A percentile compares a stretch with the other conserved stretches of the same genome.
phyloP scores from a whole-genome alignment of 1,139 yeast genomes.

The Geotrichum candidum region DNA sequence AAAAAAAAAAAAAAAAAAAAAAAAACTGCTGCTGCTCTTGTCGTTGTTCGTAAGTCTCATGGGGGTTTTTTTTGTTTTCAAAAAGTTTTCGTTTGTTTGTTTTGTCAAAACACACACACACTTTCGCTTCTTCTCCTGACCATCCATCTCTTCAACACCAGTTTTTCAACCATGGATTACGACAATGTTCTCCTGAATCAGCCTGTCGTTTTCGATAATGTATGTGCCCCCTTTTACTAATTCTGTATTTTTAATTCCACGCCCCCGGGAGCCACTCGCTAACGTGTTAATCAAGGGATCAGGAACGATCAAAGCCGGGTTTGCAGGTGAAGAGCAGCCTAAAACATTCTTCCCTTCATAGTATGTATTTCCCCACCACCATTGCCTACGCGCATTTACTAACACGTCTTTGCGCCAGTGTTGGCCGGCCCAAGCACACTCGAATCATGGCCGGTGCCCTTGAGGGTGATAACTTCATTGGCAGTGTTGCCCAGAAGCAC shows the following conservation, averaged over 20 bases:
- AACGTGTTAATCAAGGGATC: constrained; percentile 50
- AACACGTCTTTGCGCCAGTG: constrained; percentile 38
- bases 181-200: constrained; percentile 52
- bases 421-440: constrained; percentile 80
- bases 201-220: constrained; percentile 84
- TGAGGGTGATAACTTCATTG: constrained; percentile 60
- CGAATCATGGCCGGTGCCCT: constrained; percentile 81
- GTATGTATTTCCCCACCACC: constrained; percentile 29
- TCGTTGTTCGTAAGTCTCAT: neutral
- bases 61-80: neutral
- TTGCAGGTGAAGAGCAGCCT: constrained; percentile 88
- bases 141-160: neutral
- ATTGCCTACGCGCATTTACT: constrained; percentile 2
- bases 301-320: constrained; percentile 80
- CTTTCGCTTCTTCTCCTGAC: neutral
- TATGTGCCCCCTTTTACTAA: constrained; percentile 19
- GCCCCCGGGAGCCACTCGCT: neutral
- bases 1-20: neutral
- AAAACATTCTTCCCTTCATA: constrained; percentile 46
- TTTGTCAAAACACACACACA: neutral
- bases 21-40: too few relatives aligned
- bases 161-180: constrained; percentile 28
- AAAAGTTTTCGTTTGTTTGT: neutral
- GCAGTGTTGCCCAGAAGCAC: constrained; percentile 63
- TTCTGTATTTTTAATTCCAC: neutral